Percentiles rank a stretch among this genome's conserved stretches.
Evolutionary conservation across 129 eudicot genomes (phyloP).

Genomic region (Sambucus nigra): DNA sequence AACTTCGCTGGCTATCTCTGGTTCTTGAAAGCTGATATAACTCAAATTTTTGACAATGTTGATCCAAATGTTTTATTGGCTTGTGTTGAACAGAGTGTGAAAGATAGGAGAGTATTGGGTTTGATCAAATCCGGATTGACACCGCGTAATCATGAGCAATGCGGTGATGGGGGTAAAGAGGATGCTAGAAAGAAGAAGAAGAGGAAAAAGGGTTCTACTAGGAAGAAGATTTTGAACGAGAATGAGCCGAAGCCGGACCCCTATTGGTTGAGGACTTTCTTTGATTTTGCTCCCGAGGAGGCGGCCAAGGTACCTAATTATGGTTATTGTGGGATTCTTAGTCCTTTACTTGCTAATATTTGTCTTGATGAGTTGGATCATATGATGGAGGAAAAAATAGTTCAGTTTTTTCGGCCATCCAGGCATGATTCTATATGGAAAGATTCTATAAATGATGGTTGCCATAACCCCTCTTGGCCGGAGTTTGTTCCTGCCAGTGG

Average conservation of each 20-base stretch:
- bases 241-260: slow-evolving; percentile 98
- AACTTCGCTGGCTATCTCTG: slow-evolving; percentile 90
- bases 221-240: slow-evolving; percentile 57
- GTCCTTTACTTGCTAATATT: slow-evolving; percentile 80
- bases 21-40: slow-evolving; percentile 80
- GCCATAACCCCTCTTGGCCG: slow-evolving; percentile 89
- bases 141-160: slow-evolving; percentile 12
- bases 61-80: slow-evolving; percentile 41
- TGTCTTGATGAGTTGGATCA: slow-evolving; percentile 84
- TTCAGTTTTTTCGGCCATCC: slow-evolving; percentile 36
- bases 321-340: slow-evolving; percentile 86
- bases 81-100: slow-evolving; percentile 52
- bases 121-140: slow-evolving; percentile 49
- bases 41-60: slow-evolving; percentile 38
- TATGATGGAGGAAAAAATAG: slow-evolving; percentile 65
- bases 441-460: slow-evolving; percentile 29
- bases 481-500: slow-evolving; percentile 94
- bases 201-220: slow-evolving; percentile 41
- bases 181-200: slow-evolving; percentile 26
- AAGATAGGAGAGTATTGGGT: slow-evolving; percentile 63
- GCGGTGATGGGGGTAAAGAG: neutral
- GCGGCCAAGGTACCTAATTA: slow-evolving; percentile 71
- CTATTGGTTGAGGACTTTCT: slow-evolving; percentile 78
- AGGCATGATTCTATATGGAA: slow-evolving; percentile 38
- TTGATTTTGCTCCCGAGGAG: slow-evolving; percentile 85